phyloP scores from a whole-genome alignment of 306 rosid species.

The Vachellia collinsii region DNA sequence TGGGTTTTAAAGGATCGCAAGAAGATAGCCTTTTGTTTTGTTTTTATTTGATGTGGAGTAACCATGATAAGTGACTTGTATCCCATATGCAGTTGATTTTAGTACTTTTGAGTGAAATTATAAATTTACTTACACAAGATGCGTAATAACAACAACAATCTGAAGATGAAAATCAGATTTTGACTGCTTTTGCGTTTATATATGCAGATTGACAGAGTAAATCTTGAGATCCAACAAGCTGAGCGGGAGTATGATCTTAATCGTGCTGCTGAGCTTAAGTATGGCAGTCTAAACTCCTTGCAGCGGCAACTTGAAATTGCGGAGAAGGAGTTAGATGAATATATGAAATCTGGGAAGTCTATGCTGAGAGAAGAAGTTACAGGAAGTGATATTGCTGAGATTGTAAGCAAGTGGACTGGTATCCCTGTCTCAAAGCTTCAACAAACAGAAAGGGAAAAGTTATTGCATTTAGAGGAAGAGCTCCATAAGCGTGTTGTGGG shows the following conservation, averaged over 20 bases:
- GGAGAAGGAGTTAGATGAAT: slow-evolving; percentile 85
- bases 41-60: not conserved
- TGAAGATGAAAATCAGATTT: not conserved
- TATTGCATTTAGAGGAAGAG: slow-evolving; percentile 88
- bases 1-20: not conserved
- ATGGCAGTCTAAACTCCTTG: slow-evolving; percentile 90
- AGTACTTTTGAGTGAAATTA: slow-evolving; percentile 2
- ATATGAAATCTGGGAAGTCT: slow-evolving; percentile 90
- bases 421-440: slow-evolving; percentile 96
- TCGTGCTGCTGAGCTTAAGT: slow-evolving; percentile 95
- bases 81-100: slow-evolving; percentile 9
- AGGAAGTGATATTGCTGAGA: slow-evolving; percentile 87
- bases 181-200: slow-evolving; percentile 28
- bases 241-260: slow-evolving; percentile 97
- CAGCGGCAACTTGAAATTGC: slow-evolving; percentile 83
- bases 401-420: slow-evolving; percentile 99
- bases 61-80: not conserved
- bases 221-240: slow-evolving; percentile 94
- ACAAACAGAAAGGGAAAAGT: slow-evolving; percentile 88
- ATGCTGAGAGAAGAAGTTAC: slow-evolving; percentile 98
- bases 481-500: slow-evolving; percentile 96
- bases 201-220: slow-evolving; percentile 89
- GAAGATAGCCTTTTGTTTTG: not conserved
- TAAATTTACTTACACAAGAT: not conserved
- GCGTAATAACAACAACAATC: not conserved